Evolutionary conservation across 1,284 basidiomycete species (phyloP).

Genomic region (Hypsizygus ulmarius): DNA sequence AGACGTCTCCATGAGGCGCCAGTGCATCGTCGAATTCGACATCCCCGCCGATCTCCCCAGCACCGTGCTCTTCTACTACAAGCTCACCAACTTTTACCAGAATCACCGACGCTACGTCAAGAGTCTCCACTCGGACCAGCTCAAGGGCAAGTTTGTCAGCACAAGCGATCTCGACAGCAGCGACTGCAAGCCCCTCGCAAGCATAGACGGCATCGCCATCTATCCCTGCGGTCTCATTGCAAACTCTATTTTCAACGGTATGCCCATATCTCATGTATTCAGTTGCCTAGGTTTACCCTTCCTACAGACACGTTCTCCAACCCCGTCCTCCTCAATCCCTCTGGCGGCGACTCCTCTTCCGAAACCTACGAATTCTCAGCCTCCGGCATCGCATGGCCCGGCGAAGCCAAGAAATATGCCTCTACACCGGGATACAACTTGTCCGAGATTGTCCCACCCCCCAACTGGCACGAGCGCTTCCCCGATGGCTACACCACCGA

Average conservation of each 20-base stretch:
- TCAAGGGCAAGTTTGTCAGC: conserved; percentile 71
- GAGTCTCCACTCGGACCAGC: conserved; percentile 83
- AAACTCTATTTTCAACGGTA: conserved; percentile 97
- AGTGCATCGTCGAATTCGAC: conserved; percentile 80
- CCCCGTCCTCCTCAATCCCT: conserved; percentile 57
- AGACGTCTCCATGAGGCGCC: conserved; percentile 44
- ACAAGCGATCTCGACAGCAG: conserved; percentile 58
- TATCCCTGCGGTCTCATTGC: conserved; percentile 98
- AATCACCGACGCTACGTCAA: conserved; percentile 98
- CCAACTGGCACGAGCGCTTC: conserved; percentile 81
- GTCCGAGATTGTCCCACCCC: conserved; percentile 81
- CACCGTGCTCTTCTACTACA: conserved; percentile 94
- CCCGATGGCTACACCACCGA: conserved; percentile 73
- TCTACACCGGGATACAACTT: conserved; percentile 54
- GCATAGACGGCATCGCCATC: conserved; percentile 53
- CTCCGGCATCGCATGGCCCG: conserved; percentile 90
- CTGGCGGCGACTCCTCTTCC: conserved; percentile 45
- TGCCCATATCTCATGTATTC: conserved; percentile 21
- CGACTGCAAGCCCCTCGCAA: conserved; percentile 88
- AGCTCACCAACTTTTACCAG: conserved; percentile 95
- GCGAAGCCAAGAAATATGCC: conserved; percentile 89
- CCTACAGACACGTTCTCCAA: conserved; percentile 74
- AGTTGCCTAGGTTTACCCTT: conserved; percentile 4
- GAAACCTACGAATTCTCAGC: conserved; percentile 77
- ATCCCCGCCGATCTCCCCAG: conserved; percentile 77